Conservation (phyloP, 2,329 filamentous ascomycete genomes). For the Aureobasidium mangrovei region DNA sequence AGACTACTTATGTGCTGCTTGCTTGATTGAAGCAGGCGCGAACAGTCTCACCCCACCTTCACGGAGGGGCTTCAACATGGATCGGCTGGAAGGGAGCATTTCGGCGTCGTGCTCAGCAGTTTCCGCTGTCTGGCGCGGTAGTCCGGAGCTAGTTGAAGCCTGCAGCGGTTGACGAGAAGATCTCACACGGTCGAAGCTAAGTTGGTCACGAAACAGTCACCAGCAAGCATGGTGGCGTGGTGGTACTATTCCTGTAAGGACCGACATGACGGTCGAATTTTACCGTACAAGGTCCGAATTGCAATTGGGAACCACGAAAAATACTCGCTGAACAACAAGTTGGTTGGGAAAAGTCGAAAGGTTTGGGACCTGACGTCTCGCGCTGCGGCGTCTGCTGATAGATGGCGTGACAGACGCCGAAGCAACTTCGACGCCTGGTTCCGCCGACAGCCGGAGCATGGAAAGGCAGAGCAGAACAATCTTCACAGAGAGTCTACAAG, state of each 20-base stretch:
- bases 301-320: background rate
- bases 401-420: slow-evolving; percentile 2
- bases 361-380: background rate
- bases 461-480: background rate
- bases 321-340: background rate
- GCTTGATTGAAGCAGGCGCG: slow-evolving; percentile 6
- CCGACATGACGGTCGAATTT: slow-evolving; percentile 1
- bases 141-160: background rate
- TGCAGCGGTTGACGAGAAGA: slow-evolving; percentile 10
- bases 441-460: background rate
- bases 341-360: slow-evolving; percentile 7
- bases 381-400: slow-evolving; percentile 3
- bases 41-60: slow-evolving; percentile 4
- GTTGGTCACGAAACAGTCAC: slow-evolving; percentile 4
- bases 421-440: background rate
- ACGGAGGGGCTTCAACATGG: slow-evolving; percentile 7
- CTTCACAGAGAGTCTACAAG: background rate
- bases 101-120: background rate
- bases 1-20: slow-evolving; percentile 6
- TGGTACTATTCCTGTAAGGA: slow-evolving; percentile 10
- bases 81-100: slow-evolving; percentile 11
- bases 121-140: background rate
- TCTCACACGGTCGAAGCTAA: background rate
- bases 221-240: slow-evolving; percentile 1
- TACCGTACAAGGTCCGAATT: slow-evolving; percentile 12